phyloP scores from a whole-genome alignment of 306 rosid species.

The Prunus padus region DNA sequence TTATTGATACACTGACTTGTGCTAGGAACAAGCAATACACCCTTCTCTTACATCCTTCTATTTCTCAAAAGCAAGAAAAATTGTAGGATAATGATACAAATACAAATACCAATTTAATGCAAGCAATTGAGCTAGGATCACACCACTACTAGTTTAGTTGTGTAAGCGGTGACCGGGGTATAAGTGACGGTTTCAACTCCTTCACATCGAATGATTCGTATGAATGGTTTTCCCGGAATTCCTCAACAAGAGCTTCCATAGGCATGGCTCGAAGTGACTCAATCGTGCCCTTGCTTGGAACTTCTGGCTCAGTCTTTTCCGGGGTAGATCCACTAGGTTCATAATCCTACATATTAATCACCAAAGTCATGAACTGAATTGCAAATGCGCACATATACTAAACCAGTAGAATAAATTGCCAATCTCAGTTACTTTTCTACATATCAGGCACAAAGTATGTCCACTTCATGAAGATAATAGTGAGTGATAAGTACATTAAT shows the following conservation, averaged over 20 bases:
- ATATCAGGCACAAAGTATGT: background rate
- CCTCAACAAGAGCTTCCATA: conserved; percentile 77
- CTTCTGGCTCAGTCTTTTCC: conserved; percentile 53
- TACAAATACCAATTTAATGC: conserved; percentile 33
- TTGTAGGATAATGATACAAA: conserved; percentile 37
- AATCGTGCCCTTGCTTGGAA: conserved; percentile 70
- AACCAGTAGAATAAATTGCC: background rate
- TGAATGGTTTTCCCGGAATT: conserved; percentile 76
- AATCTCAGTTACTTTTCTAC: no score
- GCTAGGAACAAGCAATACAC: conserved; percentile 25
- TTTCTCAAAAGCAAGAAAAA: conserved; percentile 8
- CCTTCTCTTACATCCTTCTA: conserved; percentile 14
- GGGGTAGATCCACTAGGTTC: conserved; percentile 87
- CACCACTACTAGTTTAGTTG: conserved; percentile 48
- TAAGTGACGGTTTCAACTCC: conserved; percentile 79
- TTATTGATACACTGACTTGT: conserved; percentile 30
- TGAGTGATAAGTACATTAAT: background rate
- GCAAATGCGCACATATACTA: background rate
- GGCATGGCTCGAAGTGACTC: conserved; percentile 91
- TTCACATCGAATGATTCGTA: conserved; percentile 55
- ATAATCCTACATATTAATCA: conserved; percentile 61
- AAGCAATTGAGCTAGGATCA: background rate
- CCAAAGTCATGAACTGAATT: conserved; percentile 4
- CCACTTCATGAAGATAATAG: background rate
- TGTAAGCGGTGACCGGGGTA: conserved; percentile 88